Conservation (phyloP, 495 filamentous ascomycete genomes). For the Tuber microsphaerosporum region DNA sequence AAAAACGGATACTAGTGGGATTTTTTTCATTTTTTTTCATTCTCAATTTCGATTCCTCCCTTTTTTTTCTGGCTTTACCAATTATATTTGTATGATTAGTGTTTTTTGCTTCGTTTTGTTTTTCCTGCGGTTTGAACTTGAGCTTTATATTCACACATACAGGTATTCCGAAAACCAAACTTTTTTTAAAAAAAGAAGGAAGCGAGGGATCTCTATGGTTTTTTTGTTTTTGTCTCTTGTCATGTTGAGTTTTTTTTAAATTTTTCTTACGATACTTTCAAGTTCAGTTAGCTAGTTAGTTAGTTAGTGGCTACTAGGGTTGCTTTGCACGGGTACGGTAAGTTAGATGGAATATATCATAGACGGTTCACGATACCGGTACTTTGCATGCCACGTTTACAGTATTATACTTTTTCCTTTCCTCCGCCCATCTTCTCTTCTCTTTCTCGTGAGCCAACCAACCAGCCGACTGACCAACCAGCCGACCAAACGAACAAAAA, state of each 20-base stretch:
- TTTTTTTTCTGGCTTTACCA: neutral
- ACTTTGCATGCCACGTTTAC: neutral
- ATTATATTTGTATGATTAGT: neutral
- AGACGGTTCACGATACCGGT: neutral
- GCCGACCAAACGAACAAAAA: neutral
- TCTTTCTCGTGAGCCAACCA: neutral
- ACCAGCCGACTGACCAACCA: neutral
- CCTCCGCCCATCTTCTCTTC: neutral
- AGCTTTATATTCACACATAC: neutral
- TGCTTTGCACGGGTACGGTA: neutral
- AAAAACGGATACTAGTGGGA: constrained; percentile 3
- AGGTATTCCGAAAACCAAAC: neutral
- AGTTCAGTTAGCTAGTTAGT: neutral
- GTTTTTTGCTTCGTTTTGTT: neutral
- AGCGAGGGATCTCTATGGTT: neutral
- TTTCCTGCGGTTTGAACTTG: neutral
- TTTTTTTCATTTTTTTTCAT: neutral
- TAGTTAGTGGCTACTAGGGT: neutral
- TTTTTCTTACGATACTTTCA: neutral
- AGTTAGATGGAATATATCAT: constrained; percentile 5
- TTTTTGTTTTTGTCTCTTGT: neutral
- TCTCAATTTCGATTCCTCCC: neutral
- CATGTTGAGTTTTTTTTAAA: neutral
- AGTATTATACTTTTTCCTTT: neutral
- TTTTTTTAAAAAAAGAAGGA: neutral